Percentiles rank a stretch among this genome's conserved stretches.
Evolutionary conservation across 2,329 filamentous ascomycete genomes (phyloP).

Genomic region (Paecilomyces formosus): DNA sequence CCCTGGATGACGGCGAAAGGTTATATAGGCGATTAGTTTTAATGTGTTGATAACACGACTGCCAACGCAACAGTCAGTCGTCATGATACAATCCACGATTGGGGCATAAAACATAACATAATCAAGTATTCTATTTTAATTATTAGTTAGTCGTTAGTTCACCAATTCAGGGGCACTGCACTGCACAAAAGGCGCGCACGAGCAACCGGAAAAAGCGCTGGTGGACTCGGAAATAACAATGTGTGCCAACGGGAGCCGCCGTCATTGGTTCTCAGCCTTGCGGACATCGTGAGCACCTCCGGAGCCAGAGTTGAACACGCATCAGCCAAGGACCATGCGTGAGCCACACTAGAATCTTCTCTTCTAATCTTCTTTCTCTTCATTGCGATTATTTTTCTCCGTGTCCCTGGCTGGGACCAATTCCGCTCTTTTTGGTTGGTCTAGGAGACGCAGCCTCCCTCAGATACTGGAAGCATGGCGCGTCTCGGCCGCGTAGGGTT

Average conservation of each 20-base stretch:
- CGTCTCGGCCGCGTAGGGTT: conserved; percentile 69
- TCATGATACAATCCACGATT: not conserved
- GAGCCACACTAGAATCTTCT: conserved; percentile 1
- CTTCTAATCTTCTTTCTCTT: conserved; percentile 12
- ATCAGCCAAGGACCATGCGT: not conserved
- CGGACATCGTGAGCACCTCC: not conserved
- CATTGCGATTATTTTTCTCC: not conserved
- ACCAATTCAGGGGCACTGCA: not conserved
- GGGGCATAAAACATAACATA: too few relatives aligned
- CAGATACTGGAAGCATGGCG: conserved; percentile 27
- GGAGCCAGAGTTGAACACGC: not conserved
- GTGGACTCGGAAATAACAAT: not conserved
- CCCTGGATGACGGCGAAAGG: not conserved
- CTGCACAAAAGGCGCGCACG: not conserved
- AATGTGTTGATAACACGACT: not conserved
- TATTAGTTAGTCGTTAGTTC: too few relatives aligned
- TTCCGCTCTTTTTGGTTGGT: conserved; percentile 13
- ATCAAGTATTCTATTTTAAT: not conserved
- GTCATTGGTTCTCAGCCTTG: not conserved
- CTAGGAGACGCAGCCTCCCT: not conserved
- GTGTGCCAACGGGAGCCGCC: not conserved
- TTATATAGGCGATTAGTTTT: not conserved
- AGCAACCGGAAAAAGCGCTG: not conserved
- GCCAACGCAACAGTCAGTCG: not conserved
- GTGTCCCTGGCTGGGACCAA: conserved; percentile 8